Evolutionary conservation across 2,329 filamentous ascomycete genomes (phyloP).

Genomic region (Chalaropsis thielavioides): DNA sequence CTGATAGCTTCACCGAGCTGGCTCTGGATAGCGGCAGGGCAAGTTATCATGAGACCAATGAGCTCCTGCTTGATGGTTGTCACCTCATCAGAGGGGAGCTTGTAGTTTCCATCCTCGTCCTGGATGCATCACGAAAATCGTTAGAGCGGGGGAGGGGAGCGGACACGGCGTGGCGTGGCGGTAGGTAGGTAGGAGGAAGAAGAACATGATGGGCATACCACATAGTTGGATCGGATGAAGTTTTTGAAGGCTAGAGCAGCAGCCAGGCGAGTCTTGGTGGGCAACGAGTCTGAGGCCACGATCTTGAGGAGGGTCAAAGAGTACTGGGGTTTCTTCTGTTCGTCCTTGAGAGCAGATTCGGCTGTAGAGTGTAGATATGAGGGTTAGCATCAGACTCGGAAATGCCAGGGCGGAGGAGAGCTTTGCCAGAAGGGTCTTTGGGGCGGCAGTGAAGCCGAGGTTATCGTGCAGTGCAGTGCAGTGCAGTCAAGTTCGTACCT

Average conservation of each 20-base stretch:
- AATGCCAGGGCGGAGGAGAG: conserved; percentile 2
- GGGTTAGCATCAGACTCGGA: conserved; percentile 14
- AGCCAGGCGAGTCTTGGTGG: conserved; percentile 67
- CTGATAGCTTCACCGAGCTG: conserved; percentile 95
- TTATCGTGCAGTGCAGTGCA: neutral
- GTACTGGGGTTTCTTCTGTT: conserved; percentile 75
- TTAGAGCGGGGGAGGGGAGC: neutral
- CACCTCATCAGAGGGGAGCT: conserved; percentile 70
- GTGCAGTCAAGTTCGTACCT: conserved; percentile 37
- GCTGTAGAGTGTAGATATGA: conserved; percentile 37
- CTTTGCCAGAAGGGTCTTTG: no score
- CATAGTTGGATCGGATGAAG: conserved; percentile 88
- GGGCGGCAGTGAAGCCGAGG: conserved; percentile 25
- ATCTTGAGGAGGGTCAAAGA: conserved; percentile 81
- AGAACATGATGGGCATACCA: conserved; percentile 34
- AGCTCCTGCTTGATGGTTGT: conserved; percentile 84
- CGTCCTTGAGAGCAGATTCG: conserved; percentile 61
- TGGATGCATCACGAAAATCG: conserved; percentile 23
- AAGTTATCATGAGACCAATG: conserved; percentile 90
- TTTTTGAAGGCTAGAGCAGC: conserved; percentile 97
- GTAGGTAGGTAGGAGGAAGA: conserved; percentile 20
- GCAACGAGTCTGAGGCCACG: conserved; percentile 59
- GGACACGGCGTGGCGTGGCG: neutral
- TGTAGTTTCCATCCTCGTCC: conserved; percentile 90
- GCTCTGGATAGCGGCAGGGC: conserved; percentile 73